phyloP scores from a whole-genome alignment of 1,139 yeast genomes.

The Tardiomyces depauwii region DNA sequence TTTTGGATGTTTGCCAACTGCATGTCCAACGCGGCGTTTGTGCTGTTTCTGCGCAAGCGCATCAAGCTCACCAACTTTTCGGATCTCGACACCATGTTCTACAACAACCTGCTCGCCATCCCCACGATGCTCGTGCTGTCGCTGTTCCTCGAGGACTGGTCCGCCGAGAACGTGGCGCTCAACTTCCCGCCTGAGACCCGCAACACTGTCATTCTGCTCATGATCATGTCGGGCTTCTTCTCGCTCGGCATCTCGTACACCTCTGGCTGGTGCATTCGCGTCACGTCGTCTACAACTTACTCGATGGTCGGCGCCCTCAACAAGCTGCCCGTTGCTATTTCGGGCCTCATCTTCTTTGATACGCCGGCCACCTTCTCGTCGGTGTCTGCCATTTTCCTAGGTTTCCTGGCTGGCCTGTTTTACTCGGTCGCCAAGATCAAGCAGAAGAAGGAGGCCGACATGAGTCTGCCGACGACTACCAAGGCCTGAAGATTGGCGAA shows the following conservation, averaged over 20 bases:
- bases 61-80: conserved; percentile 93
- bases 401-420: conserved; percentile 89
- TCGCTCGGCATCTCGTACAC: conserved; percentile 96
- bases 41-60: conserved; percentile 91
- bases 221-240: conserved; percentile 86
- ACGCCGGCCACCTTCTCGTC: conserved; percentile 92
- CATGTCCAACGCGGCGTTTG: conserved; percentile 87
- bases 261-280: conserved; percentile 99
- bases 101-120: conserved; percentile 85
- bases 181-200: conserved; percentile 74
- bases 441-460: conserved; percentile 39
- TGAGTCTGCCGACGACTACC: background rate
- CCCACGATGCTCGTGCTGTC: conserved; percentile 77
- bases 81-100: conserved; percentile 97
- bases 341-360: conserved; percentile 88
- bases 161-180: conserved; percentile 53
- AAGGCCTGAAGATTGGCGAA: background rate
- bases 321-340: conserved; percentile 92
- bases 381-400: conserved; percentile 79
- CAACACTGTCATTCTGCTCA: conserved; percentile 58
- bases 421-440: conserved; percentile 86
- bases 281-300: conserved; percentile 94
- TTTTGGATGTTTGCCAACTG: conserved; percentile 96
- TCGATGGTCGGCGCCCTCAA: conserved; percentile 99
- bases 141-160: conserved; percentile 84